phyloP scores from a whole-genome alignment of 768 basidiomycete genomes.

The Sarcodon sp. region DNA sequence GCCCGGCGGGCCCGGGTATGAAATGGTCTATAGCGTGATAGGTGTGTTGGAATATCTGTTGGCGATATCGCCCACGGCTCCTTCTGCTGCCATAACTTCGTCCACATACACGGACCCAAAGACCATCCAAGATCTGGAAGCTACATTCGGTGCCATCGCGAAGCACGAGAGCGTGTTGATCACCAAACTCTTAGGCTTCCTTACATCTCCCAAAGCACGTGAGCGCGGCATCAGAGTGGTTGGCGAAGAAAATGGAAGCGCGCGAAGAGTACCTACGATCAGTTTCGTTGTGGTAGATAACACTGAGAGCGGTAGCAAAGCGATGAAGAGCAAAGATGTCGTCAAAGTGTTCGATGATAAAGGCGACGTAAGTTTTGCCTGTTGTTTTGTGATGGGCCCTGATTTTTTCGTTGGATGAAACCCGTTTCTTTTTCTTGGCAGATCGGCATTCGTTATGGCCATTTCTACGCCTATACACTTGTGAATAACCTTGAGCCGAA shows the following conservation, averaged over 20 bases:
- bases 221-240: conserved; percentile 55
- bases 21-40: conserved; percentile 47
- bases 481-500: conserved; percentile 39
- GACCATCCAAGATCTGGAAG: conserved; percentile 24
- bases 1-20: conserved; percentile 67
- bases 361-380: conserved; percentile 35
- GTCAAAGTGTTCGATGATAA: conserved; percentile 53
- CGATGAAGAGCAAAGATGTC: conserved; percentile 47
- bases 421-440: conserved; percentile 14
- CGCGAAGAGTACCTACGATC: conserved; percentile 50
- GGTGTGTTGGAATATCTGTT: conserved; percentile 52
- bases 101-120: not conserved
- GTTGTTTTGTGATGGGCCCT: not conserved
- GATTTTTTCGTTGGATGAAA: not conserved
- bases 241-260: conserved; percentile 35
- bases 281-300: conserved; percentile 54
- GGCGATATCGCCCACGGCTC: conserved; percentile 33
- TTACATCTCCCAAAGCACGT: conserved; percentile 26
- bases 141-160: conserved; percentile 44
- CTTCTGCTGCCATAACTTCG: not conserved
- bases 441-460: conserved; percentile 71
- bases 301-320: conserved; percentile 15
- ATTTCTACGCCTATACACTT: conserved; percentile 66
- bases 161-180: conserved; percentile 48
- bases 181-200: conserved; percentile 37